Percentiles rank a stretch among this genome's conserved stretches.
These are phyloP conservation scores for Eruca vesicaria DNA, from an alignment of 441 rosid genomes.

Conservation along the genomic window DNA sequence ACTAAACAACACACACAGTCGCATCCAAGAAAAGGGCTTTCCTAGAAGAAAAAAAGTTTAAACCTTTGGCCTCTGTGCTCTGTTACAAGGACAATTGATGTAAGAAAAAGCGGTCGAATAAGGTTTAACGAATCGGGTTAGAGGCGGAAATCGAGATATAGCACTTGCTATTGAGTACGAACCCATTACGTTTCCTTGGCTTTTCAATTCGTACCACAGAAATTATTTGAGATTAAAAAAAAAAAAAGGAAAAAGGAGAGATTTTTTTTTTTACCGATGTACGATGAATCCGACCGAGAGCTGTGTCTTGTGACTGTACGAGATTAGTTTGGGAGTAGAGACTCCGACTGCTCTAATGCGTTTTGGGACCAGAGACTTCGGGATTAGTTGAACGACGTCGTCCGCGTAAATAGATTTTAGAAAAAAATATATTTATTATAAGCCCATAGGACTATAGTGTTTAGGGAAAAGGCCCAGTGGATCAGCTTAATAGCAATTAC, in stretches of 20 bases:
- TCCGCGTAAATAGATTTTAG: not conserved
- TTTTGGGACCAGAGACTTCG: not conserved
- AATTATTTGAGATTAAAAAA: not conserved
- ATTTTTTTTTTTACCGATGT: constrained; percentile 17
- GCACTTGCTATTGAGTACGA: constrained; percentile 34
- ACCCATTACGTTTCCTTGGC: constrained; percentile 33
- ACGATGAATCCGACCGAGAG: constrained; percentile 6
- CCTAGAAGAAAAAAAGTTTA: not conserved
- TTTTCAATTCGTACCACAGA: constrained; percentile 4
- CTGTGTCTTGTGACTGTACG: not conserved
- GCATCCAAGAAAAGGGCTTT: not conserved
- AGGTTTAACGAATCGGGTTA: constrained; percentile 24
- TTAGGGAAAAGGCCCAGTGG: not conserved
- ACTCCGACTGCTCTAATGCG: not conserved
- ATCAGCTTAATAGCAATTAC: no score
- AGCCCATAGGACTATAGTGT: not conserved
- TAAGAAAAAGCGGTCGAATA: not conserved
- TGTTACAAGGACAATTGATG: constrained; percentile 20
- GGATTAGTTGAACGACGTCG: constrained; percentile 19
- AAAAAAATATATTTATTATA: no score
- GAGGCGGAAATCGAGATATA: constrained; percentile 41
- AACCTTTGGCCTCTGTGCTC: constrained; percentile 33
- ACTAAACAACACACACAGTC: not conserved
- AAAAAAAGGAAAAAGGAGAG: not conserved
- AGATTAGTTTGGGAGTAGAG: not conserved